A percentile compares a stretch with the other conserved stretches of the same genome.
phyloP scores from a whole-genome alignment of 2,329 filamentous ascomycete species.

The Aspergillus ustus region DNA sequence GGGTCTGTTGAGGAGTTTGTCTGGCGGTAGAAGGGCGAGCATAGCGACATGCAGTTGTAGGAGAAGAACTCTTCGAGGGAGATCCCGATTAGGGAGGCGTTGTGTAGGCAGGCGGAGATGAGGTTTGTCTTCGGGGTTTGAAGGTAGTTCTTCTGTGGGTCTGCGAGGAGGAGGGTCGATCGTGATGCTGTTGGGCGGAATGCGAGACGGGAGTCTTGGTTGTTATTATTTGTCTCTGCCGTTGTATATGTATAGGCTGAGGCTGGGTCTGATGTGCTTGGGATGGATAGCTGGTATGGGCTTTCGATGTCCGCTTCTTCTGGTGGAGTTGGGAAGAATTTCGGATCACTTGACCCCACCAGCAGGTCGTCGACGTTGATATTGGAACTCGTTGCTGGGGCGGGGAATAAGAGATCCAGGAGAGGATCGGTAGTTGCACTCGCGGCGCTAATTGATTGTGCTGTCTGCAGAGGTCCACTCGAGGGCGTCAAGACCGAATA shows the following conservation, averaged over 20 bases:
- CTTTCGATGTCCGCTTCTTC: not conserved
- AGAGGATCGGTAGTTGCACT: not conserved
- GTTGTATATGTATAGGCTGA: not conserved
- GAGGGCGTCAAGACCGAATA: not conserved
- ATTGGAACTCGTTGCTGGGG: not conserved
- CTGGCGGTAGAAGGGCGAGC: slow-evolving; percentile 42
- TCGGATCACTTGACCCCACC: not conserved
- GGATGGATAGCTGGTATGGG: not conserved
- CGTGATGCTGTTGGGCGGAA: not conserved
- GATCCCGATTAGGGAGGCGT: slow-evolving; percentile 17
- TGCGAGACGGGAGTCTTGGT: too few species aligned
- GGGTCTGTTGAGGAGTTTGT: slow-evolving; percentile 22
- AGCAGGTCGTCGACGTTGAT: not conserved
- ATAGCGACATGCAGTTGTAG: slow-evolving; percentile 20
- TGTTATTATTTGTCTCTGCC: not conserved
- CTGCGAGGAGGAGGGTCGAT: not conserved
- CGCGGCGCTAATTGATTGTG: not conserved
- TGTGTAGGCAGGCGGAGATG: slow-evolving; percentile 14
- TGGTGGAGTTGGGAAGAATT: not conserved
- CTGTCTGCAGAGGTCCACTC: not conserved
- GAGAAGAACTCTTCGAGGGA: slow-evolving; percentile 15
- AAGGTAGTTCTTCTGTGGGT: slow-evolving; percentile 9
- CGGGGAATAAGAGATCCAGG: not conserved
- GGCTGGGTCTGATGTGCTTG: not conserved
- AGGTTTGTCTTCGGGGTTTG: not conserved